These are phyloP conservation scores for Helicostylum pulchrum DNA, from an alignment of 192 early-diverging fungal species.

Conservation along the genomic window DNA sequence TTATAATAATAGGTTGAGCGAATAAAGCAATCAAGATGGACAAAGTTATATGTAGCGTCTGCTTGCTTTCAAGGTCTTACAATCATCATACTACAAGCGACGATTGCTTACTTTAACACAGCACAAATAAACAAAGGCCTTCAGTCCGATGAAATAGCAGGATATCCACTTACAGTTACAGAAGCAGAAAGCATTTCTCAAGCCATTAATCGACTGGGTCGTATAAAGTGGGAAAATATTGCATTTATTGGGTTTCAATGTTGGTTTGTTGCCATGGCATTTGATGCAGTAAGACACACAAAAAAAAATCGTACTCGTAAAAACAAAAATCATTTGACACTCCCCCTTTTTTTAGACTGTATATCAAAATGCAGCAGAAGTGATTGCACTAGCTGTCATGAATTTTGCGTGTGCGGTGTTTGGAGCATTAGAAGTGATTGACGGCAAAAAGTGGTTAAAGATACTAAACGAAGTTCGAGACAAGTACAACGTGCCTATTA, in stretches of 20 bases:
- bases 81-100: slow-evolving; percentile 26
- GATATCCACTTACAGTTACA: background rate
- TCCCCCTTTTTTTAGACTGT: slow-evolving; percentile 26
- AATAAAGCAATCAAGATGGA: slow-evolving; percentile 29
- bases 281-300: slow-evolving; percentile 40
- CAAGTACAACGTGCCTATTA: background rate
- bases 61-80: slow-evolving; percentile 32
- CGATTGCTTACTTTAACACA: slow-evolving; percentile 35
- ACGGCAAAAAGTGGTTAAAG: slow-evolving; percentile 25
- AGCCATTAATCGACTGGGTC: slow-evolving; percentile 22
- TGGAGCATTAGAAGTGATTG: slow-evolving; percentile 32
- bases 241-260: slow-evolving; percentile 39
- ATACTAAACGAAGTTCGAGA: slow-evolving; percentile 8
- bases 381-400: slow-evolving; percentile 26
- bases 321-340: background rate
- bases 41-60: slow-evolving; percentile 22
- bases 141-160: background rate
- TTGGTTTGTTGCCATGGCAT: slow-evolving; percentile 36
- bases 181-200: background rate
- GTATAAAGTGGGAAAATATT: slow-evolving; percentile 41
- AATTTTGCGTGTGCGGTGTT: slow-evolving; percentile 34
- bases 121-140: slow-evolving; percentile 8
- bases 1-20: slow-evolving; percentile 20
- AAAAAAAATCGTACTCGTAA: background rate
- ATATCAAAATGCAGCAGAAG: slow-evolving; percentile 41